A percentile compares a stretch with the other conserved stretches of the same genome.
These are phyloP conservation scores for Lagenaria siceraria DNA, from an alignment of 306 rosid species.

Conservation along the genomic window DNA sequence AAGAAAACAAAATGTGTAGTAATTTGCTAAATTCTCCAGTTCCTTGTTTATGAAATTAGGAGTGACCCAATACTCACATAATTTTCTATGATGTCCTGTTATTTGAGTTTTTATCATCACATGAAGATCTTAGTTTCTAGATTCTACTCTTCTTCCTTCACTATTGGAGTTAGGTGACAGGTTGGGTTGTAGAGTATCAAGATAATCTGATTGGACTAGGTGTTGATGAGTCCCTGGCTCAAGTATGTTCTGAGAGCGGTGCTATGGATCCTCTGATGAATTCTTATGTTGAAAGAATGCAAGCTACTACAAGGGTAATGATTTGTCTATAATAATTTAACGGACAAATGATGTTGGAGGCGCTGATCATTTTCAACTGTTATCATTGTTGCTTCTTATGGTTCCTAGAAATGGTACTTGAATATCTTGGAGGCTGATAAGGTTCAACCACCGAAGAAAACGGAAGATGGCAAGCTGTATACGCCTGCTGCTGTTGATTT, in stretches of 20 bases:
- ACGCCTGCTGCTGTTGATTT: conserved; percentile 98
- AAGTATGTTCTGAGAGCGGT: conserved; percentile 98
- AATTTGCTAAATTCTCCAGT: not conserved
- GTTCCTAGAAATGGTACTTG: conserved; percentile 87
- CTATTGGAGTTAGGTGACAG: conserved; percentile 57
- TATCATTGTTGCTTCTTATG: conserved; percentile 12
- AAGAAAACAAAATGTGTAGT: not conserved
- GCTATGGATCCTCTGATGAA: conserved; percentile 99
- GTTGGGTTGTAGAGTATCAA: conserved; percentile 99
- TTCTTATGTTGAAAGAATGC: conserved; percentile 95
- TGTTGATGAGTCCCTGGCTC: conserved; percentile 89
- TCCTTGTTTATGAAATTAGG: not conserved
- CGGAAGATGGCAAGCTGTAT: conserved; percentile 91
- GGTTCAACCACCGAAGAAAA: conserved; percentile 93
- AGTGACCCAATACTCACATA: not conserved
- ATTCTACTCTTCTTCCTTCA: not conserved
- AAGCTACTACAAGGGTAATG: conserved; percentile 86
- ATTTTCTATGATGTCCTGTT: not conserved
- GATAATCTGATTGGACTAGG: conserved; percentile 83
- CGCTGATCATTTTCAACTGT: conserved; percentile 5
- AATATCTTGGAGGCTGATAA: conserved; percentile 95
- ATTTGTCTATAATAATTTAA: conserved; percentile 5
- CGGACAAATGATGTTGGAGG: not conserved
- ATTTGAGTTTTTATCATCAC: not conserved
- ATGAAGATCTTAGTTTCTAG: not conserved